Base-by-base conservation (phyloP, 2,329 filamentous ascomycete genomes). In the Xylaria hypoxylon region DNA sequence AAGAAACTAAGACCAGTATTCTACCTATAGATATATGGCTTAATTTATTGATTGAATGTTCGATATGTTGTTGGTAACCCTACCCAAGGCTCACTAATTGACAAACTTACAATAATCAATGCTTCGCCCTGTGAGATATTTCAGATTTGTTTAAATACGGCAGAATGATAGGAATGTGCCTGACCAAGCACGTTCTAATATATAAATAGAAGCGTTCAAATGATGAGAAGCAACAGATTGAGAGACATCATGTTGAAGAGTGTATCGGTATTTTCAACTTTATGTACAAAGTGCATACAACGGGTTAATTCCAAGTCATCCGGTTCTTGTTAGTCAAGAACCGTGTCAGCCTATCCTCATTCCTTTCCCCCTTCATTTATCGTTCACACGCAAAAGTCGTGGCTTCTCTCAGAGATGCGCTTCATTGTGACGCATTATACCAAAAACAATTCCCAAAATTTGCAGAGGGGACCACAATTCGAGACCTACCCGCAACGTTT, bases 231-330 rank as follows among this genome's bases (percentile, higher is more conserved):
- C 35, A 38, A 38, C 35, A 38, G 8, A 3, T 5, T 10, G 26
- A 28, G 6, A 28, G 4, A 53, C 19, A 2, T 17, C 6, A 24
- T 26, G 26, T 40, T 47, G 19, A 24, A 45, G n/a, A 3, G 38
- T 40, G 22, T 45, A 52, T 52, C 15, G 4, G 17, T 48, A 35
- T 24, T 59, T 33, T 64, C 60, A 28, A 59, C 67, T 53, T 59
- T 61, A 51, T 71, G 47, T 70, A 72, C 69, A 66, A 55, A 62
- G 24, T 47, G 38, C 35, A 63, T 63, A 56, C 19, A 64, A 22
- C 15, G 31, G 48, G 15, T 24, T 48, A 19, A 38, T 38, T 31
- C 15, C 48, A 45, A 31, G 22, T 26, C 17, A 22, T 38, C 15
- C 38, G 19, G 40, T n/a, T 44, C 33, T 26, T 47, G 52, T 22